Conservation (phyloP, 2,329 filamentous ascomycete genomes). For the Arthroderma sp. region DNA sequence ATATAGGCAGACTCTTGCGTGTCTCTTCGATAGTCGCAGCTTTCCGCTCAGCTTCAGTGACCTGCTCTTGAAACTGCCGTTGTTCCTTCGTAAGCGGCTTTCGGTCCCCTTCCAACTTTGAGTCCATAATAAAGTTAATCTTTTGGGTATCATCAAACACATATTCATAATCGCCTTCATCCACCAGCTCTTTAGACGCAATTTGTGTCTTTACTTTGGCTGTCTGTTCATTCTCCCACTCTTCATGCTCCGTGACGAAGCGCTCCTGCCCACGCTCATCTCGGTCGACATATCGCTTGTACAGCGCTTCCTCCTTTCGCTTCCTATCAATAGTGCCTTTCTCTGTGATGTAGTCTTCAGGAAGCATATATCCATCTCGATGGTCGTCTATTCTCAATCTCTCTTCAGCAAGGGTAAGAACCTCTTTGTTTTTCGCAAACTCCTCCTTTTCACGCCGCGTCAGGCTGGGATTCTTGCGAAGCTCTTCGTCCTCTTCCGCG, state of each 20-base stretch:
- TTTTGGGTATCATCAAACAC: conserved; percentile 83
- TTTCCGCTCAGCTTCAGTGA: conserved; percentile 80
- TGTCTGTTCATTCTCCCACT: conserved; percentile 87
- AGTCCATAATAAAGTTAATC: conserved; percentile 71
- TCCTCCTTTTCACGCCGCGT: conserved; percentile 71
- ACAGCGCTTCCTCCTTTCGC: conserved; percentile 79
- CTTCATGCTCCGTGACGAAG: conserved; percentile 85
- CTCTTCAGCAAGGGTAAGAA: conserved; percentile 70
- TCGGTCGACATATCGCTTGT: conserved; percentile 76
- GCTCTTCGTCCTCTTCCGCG: conserved; percentile 69
- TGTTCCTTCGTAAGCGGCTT: conserved; percentile 66
- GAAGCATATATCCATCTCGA: conserved; percentile 81
- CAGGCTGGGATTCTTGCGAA: conserved; percentile 60
- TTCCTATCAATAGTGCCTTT: conserved; percentile 79
- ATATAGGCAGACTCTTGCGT: conserved; percentile 79
- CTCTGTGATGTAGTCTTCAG: conserved; percentile 89
- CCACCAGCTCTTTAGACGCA: conserved; percentile 56
- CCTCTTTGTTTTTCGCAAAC: conserved; percentile 77
- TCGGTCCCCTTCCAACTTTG: conserved; percentile 56
- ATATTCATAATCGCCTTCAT: conserved; percentile 78
- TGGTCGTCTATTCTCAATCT: conserved; percentile 80
- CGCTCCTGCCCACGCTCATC: conserved; percentile 80
- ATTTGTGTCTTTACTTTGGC: conserved; percentile 82
- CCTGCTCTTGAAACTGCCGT: conserved; percentile 60
- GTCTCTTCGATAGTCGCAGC: conserved; percentile 83